These are phyloP conservation scores for Verticillium nubilum DNA, from an alignment of 2,329 filamentous ascomycete genomes.

Conservation along the genomic window DNA sequence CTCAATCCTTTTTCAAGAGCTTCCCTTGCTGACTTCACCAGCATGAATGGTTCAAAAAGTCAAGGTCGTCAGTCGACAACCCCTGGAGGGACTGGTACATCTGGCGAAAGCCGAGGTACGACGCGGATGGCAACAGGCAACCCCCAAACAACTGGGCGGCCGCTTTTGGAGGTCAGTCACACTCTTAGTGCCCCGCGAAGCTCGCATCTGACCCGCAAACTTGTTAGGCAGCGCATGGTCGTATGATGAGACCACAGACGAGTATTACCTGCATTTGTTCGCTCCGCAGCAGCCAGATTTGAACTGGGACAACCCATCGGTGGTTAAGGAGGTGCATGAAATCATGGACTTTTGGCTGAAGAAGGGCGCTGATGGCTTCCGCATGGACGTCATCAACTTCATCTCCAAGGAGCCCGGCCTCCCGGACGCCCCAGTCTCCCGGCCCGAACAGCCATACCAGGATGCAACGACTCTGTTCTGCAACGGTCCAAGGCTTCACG, in stretches of 20 bases:
- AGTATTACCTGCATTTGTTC: slow-evolving; percentile 70
- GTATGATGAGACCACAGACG: slow-evolving; percentile 56
- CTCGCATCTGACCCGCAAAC: neutral
- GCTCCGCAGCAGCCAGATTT: slow-evolving; percentile 67
- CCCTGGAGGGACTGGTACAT: slow-evolving; percentile 62
- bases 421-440: slow-evolving; percentile 44
- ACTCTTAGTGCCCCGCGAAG: too few species aligned
- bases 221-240: slow-evolving; percentile 47
- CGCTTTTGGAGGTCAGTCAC: slow-evolving; percentile 41
- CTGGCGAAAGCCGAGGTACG: slow-evolving; percentile 39
- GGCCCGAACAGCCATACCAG: slow-evolving; percentile 40
- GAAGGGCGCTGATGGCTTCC: slow-evolving; percentile 61
- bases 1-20: neutral
- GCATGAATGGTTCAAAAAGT: slow-evolving; percentile 64
- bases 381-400: slow-evolving; percentile 66
- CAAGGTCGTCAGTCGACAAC: slow-evolving; percentile 50
- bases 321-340: slow-evolving; percentile 62
- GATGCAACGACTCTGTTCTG: slow-evolving; percentile 47
- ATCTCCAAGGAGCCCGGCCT: slow-evolving; percentile 54
- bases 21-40: slow-evolving; percentile 23
- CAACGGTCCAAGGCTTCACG: slow-evolving; percentile 58
- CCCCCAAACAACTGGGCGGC: slow-evolving; percentile 66
- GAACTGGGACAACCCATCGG: slow-evolving; percentile 67
- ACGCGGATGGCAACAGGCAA: slow-evolving; percentile 47
- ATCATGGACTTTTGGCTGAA: slow-evolving; percentile 70